Percentiles rank a stretch among this genome's conserved stretches.
phyloP scores from a whole-genome alignment of 352 stramenopile genomes.

The Pythium sukuiense region DNA sequence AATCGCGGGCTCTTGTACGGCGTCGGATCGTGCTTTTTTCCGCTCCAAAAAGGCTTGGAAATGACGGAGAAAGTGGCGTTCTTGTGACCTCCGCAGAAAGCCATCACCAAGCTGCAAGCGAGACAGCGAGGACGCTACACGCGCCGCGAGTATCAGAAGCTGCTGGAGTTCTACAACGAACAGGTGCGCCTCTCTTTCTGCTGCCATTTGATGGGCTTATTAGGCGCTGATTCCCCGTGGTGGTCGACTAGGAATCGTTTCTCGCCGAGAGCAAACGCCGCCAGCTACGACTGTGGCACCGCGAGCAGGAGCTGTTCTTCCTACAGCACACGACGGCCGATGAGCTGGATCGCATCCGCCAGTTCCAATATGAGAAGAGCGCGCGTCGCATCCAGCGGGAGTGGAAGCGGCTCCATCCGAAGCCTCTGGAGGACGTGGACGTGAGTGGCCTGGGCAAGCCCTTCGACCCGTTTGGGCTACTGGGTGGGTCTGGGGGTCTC shows the following conservation, averaged over 20 bases:
- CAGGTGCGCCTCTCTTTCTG: conserved; percentile 28
- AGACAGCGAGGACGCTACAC: conserved; percentile 58
- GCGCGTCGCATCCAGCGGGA: conserved; percentile 44
- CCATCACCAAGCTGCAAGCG: conserved; percentile 56
- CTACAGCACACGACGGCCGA: conserved; percentile 54
- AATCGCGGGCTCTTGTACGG: conserved; percentile 38
- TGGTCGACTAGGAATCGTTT: conserved; percentile 37
- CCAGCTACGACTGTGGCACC: conserved; percentile 55
- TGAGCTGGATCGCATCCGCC: conserved; percentile 43
- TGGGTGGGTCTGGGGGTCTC: no score
- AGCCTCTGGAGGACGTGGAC: conserved; percentile 20
- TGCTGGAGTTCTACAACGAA: conserved; percentile 53
- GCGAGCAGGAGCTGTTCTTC: conserved; percentile 69
- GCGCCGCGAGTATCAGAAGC: conserved; percentile 45
- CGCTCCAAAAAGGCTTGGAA: not conserved
- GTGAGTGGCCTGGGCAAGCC: conserved; percentile 12
- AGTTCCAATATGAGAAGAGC: conserved; percentile 43
- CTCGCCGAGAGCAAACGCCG: conserved; percentile 41
- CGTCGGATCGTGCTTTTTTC: not conserved
- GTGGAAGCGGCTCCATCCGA: conserved; percentile 34
- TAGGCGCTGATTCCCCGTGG: not conserved
- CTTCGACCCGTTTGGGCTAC: conserved; percentile 22
- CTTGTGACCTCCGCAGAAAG: no score
- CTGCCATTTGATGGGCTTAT: not conserved
- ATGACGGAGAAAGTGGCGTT: conserved; percentile 1